Evolutionary conservation across 495 filamentous ascomycete genomes (phyloP), one percentile per base, ranked within the genome.

Genomic region (Aspergillus nanangensis): DNA sequence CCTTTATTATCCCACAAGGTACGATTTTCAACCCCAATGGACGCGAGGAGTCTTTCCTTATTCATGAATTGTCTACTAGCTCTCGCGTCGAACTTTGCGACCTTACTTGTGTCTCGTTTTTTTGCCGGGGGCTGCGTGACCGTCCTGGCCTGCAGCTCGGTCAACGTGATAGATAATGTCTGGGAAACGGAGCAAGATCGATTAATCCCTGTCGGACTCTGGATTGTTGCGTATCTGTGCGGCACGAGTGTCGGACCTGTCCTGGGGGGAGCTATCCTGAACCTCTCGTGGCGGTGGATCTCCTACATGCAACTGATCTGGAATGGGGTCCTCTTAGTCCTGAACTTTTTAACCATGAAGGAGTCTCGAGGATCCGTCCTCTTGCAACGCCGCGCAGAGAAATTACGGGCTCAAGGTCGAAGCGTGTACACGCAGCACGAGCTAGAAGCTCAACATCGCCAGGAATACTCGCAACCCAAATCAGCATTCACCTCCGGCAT

Each of bases 251-350:
- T 78, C 2, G 78, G 77, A 0, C 73, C 70, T 13, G 70, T 75
- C 3, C 61, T 74, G 14, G 74, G 69, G 13, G 64, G 65, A 18
- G 55, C 69, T 1, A 70, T 65, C 36, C 50, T 67, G 15, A 54
- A 52, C 33, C 55, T 69, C 15, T 60, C 63, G 8, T 76, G 72
- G 73, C 57, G 72, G 27, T 77, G 73, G 72, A 73, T 77, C 44
- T 69, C 70, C 34, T 73, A 72, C 49, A 54, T 69, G 14, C 67
- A 75, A 48, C 41, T 75, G 14, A 75, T 77, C 9, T 63, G 71
- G 61, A 67, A 66, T 39, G 66, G 59, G 0, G 60, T 54, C 8
- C 49, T 69, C 5, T 53, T 71, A 32, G 70, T 69, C 1, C 7
- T 74, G 7, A 59, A 71, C 38, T 55, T 55, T 43, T 48, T 76